Evolutionary conservation across 2,329 filamentous ascomycete species (phyloP).

Genomic region (Arachnomyces sp.): DNA sequence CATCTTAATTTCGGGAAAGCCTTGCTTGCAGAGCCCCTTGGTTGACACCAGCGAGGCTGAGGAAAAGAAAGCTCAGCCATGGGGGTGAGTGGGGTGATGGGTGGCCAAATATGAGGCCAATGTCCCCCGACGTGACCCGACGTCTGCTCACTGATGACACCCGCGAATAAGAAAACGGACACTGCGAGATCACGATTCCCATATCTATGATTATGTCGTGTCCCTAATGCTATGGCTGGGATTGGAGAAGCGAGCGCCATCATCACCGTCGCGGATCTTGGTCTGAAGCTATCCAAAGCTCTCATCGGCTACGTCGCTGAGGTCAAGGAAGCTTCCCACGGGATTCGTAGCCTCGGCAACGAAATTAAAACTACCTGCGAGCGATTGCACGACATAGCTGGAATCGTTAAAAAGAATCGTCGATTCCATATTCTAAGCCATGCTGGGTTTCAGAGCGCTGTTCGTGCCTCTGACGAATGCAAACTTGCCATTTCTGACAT

Average conservation of each 20-base stretch:
- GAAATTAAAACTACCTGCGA: slow-evolving; percentile 9
- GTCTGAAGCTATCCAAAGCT: slow-evolving; percentile 14
- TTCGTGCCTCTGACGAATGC: slow-evolving; percentile 9
- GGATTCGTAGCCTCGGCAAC: slow-evolving; percentile 6
- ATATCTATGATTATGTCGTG: no score
- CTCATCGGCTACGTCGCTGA: slow-evolving; percentile 10
- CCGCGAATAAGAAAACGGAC: no score
- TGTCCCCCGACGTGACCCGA: no score
- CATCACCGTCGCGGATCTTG: slow-evolving; percentile 9
- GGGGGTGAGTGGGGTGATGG: no score
- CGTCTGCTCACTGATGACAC: no score
- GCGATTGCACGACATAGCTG: slow-evolving; percentile 8
- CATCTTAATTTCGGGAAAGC: no score
- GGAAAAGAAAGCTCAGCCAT: no score
- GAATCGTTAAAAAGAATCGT: slow-evolving; percentile 6
- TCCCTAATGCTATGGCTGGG: slow-evolving; percentile 5
- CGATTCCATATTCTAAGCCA: slow-evolving; percentile 6
- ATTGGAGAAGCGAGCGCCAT: slow-evolving; percentile 11
- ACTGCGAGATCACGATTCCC: no score
- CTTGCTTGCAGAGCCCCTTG: no score
- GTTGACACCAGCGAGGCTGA: no score
- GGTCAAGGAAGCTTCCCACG: slow-evolving; percentile 7
- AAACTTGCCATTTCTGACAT: slow-evolving; percentile 6
- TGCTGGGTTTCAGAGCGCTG: slow-evolving; percentile 8
- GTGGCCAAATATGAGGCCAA: no score